Evolutionary conservation across 371 early-diverging fungal species (phyloP).

Genomic region (Hamiltosporidium tvaerminnensis): DNA sequence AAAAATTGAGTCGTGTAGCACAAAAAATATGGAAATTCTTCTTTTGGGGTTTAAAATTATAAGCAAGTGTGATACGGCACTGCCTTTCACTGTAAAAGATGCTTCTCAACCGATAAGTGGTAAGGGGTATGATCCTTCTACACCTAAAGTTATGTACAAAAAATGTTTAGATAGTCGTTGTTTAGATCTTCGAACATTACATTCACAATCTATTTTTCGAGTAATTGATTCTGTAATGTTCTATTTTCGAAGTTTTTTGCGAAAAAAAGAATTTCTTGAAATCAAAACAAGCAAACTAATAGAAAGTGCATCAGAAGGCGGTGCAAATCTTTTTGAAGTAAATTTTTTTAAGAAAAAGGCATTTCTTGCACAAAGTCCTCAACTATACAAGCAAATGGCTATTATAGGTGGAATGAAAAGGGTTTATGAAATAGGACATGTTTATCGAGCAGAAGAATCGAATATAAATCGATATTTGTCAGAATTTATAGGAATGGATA

Average conservation of each 20-base stretch:
- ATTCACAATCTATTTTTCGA: conserved; percentile 40
- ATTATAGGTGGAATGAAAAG: conserved; percentile 87
- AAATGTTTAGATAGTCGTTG: conserved; percentile 47
- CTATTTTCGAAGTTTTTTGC: conserved; percentile 73
- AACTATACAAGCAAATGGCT: conserved; percentile 98
- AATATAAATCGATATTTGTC: conserved; percentile 96
- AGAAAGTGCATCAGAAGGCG: conserved; percentile 87
- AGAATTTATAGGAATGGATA: conserved; percentile 94
- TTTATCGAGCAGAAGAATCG: conserved; percentile 96
- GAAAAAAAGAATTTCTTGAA: conserved; percentile 69
- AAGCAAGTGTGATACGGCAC: conserved; percentile 15
- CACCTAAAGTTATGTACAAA: conserved; percentile 35
- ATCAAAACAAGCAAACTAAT: conserved; percentile 96
- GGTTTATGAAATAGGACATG: conserved; percentile 96
- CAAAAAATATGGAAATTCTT: conserved; percentile 40
- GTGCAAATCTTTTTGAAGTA: conserved; percentile 89
- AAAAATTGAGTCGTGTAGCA: conserved; percentile 37
- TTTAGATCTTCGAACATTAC: conserved; percentile 43
- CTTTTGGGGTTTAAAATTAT: conserved; percentile 19
- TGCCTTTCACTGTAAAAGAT: conserved; percentile 51
- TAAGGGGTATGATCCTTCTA: conserved; percentile 15
- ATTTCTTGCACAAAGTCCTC: conserved; percentile 92
- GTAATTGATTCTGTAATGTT: conserved; percentile 26
- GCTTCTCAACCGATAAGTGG: conserved; percentile 12
- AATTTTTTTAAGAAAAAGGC: conserved; percentile 82